Percentiles rank a stretch among this genome's conserved stretches.
Evolutionary conservation across 2,329 filamentous ascomycete genomes (phyloP).

Genomic region (Fusarium setosum): DNA sequence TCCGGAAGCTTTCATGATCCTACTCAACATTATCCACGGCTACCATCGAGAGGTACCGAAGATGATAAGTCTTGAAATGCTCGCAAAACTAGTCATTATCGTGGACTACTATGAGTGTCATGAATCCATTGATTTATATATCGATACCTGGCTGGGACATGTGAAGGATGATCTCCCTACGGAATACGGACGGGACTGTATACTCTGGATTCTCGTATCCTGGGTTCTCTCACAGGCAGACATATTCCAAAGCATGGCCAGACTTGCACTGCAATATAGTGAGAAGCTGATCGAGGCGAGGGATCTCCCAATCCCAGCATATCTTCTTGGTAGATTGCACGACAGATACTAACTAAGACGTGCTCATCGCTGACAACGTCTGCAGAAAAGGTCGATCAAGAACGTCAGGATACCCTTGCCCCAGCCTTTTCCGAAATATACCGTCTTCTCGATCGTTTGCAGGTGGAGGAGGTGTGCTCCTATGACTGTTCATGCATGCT

Average conservation of each 20-base stretch:
- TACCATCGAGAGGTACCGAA: constrained; percentile 31
- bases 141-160: constrained; percentile 15
- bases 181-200: constrained; percentile 4
- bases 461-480: neutral
- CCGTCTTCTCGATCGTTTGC: neutral
- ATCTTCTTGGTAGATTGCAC: constrained; percentile 1
- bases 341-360: neutral
- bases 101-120: constrained; percentile 43
- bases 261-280: constrained; percentile 14
- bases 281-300: constrained; percentile 9
- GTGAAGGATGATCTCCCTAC: neutral
- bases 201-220: constrained; percentile 29
- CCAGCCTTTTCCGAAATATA: neutral
- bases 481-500: constrained; percentile 30
- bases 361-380: neutral
- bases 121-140: constrained; percentile 18
- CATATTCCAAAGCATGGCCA: constrained; percentile 14
- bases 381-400: constrained; percentile 1
- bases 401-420: neutral
- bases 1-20: constrained; percentile 31
- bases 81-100: constrained; percentile 40
- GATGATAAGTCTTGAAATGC: constrained; percentile 22
- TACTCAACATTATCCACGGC: constrained; percentile 42
- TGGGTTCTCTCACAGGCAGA: constrained; percentile 19
- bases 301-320: constrained; percentile 15